Evolutionary conservation across 1,284 basidiomycete genomes (phyloP), one percentile per base, ranked within the genome.

Genomic region (Irpex lacteus): DNA sequence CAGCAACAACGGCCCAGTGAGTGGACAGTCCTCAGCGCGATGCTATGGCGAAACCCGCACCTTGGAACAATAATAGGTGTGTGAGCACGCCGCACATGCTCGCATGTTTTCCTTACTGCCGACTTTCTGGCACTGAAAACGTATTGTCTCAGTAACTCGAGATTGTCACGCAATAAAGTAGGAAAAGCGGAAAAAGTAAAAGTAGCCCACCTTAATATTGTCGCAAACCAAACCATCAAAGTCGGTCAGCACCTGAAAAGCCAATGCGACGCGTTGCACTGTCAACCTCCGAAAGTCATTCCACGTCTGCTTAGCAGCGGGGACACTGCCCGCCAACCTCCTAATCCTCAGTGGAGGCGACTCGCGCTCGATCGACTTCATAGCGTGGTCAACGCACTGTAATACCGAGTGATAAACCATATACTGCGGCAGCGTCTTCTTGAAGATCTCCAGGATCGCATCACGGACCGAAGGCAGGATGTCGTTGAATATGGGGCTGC

Each of bases 31-130:
- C 26, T 26, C 26, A 26, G 26, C 4, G 26, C 26, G 26, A 26
- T 26, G 8, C 40, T 7, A 19, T 53, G 37, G 8, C 13, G 37
- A 18, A 34, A 34, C 3, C 19, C 64, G 26, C 26, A 67, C 68
- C 65, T 76, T 76, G 1, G 78, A 79, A 64, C 79, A 79, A 65
- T 79, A 79, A 15, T 75, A 69, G 2, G 78, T 78, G 6, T 70
- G 73, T 8, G 72, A 70, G 65, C 78, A 79, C 2, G 70, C 73
- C 1, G 70, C 65, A 61, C 78, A 80, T 58, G 76, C 73, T 54
- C 71, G 69, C 65, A 80, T 76, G 8, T 71, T 71, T 56, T 75
- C 75, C 62, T 74, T 77, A 4, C 61, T 64, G 32, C 75, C 76
- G 32, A 75, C 64, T 66, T 76, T 78, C 13, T 77, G 75, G 60